Evolutionary conservation across 305 asterid genomes (phyloP), one percentile per base, ranked within the genome.

Genomic region (Euphrasia arctica): DNA sequence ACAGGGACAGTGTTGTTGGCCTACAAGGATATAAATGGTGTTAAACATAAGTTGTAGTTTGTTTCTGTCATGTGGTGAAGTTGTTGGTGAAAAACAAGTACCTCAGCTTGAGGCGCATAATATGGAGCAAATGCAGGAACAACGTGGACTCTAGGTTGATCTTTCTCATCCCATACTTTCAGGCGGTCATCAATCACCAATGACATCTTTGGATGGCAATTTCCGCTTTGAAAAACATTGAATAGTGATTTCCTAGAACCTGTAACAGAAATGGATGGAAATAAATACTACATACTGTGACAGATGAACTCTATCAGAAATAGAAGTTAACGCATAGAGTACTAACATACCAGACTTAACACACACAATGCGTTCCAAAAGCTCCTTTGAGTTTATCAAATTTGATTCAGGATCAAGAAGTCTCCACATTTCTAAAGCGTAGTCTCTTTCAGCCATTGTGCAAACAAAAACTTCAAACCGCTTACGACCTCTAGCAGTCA

Each of bases 391-490:
- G 79, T 71, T 76, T 69, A 92, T 90, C 82, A 92, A 82, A 75
- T 84, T 90, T 52, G 95, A 92, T 41, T 86, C 97, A 27, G 98
- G 97, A 74, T 92, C 98, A 68, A 92, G 97, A 75, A 92, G 97
- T 77, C 98, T 88, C 98, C 98, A 92, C 98, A 92, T 92, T 79
- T 92, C 98, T 74, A 92, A 67, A 56, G 98, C 98, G 72, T 92
- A 92, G 77, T 92, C 97, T 77, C 96, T 82, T 78, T 92, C 98
- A 50, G 98, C 98, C 98, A 92, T 92, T 31, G 98, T 92, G 84
- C 98, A 92, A 71, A 92, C 98, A 84, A 84, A 92, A 75, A 92
- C 97, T 74, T 92, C 98, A 72, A 92, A 92, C 15, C 97, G 91
- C 78, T 92, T 92, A 54, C 97, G 87, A 18, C 98, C 98, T 91